phyloP scores from a whole-genome alignment of 805 yeast species.

The Candida michaelii region DNA sequence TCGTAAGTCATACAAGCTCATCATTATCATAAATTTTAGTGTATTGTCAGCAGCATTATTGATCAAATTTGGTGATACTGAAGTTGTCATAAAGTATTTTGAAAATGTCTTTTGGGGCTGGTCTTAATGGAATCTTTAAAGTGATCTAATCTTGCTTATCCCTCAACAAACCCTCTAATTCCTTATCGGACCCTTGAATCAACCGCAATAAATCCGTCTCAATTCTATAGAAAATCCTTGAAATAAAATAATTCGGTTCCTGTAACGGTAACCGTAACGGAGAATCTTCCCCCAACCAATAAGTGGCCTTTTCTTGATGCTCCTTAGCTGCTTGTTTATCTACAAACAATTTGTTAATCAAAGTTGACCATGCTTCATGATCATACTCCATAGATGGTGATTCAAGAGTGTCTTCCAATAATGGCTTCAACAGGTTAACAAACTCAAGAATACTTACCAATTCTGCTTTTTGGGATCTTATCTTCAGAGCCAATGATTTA shows the following conservation, averaged over 20 bases:
- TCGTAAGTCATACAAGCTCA: too few relatives aligned
- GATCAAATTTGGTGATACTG: too few relatives aligned
- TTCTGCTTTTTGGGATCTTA: slow-evolving; percentile 9
- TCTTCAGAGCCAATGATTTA: slow-evolving; percentile 3
- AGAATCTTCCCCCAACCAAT: slow-evolving; percentile 66
- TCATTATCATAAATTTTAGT: too few relatives aligned
- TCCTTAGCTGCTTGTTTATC: neutral
- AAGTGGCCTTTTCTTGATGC: slow-evolving; percentile 26
- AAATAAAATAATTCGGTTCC: slow-evolving; percentile 63
- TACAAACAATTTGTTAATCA: slow-evolving; percentile 5
- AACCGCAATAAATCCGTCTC: slow-evolving; percentile 21
- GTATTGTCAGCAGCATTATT: too few relatives aligned
- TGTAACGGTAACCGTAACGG: slow-evolving; percentile 70
- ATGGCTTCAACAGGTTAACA: slow-evolving; percentile 29
- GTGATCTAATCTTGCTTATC: slow-evolving; percentile 1
- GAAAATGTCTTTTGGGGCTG: too few relatives aligned
- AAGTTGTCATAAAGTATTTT: too few relatives aligned
- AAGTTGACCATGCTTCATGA: slow-evolving; percentile 51
- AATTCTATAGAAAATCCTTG: slow-evolving; percentile 29
- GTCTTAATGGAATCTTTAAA: too few relatives aligned
- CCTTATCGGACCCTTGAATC: slow-evolving; percentile 11
- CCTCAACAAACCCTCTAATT: slow-evolving; percentile 7
- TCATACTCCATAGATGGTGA: slow-evolving; percentile 43
- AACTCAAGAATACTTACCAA: slow-evolving; percentile 25
- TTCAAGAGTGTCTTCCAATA: slow-evolving; percentile 36